Conservation (phyloP, 75 land plant species). For the Pseudotsuga menziesii region DNA sequence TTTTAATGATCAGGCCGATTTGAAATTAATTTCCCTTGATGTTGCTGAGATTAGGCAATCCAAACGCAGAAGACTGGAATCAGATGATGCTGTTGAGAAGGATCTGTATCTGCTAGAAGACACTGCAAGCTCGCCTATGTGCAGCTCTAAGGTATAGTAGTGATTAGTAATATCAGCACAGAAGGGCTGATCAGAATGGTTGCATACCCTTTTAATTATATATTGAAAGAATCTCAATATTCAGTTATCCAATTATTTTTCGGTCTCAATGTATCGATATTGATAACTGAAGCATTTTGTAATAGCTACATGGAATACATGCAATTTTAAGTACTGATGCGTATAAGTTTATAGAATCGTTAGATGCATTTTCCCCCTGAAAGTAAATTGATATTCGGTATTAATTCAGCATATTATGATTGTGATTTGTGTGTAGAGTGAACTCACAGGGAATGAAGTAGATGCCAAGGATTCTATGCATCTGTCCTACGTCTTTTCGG, state of each 20-base stretch:
- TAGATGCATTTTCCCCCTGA: no score
- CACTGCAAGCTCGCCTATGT: slow-evolving; percentile 54
- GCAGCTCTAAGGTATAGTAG: slow-evolving; percentile 15
- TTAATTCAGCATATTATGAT: not conserved
- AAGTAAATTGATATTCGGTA: no score
- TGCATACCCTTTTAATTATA: no score
- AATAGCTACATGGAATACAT: no score
- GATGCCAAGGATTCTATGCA: not conserved
- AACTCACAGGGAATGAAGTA: slow-evolving; percentile 3
- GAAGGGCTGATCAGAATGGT: no score
- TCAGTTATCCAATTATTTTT: no score
- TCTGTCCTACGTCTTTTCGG: not conserved
- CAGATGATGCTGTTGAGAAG: not conserved
- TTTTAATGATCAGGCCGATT: not conserved
- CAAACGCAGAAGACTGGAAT: slow-evolving; percentile 12
- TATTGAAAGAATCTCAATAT: no score
- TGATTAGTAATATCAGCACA: not conserved
- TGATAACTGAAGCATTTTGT: no score
- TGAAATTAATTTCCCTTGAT: not conserved
- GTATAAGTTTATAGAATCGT: no score
- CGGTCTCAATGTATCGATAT: no score
- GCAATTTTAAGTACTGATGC: no score
- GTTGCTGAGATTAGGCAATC: slow-evolving; percentile 4
- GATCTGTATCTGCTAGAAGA: slow-evolving; percentile 33
- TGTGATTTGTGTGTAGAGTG: slow-evolving; percentile 2